Evolutionary conservation across 495 filamentous ascomycete genomes (phyloP).

Genomic region (Arthonia radiata): DNA sequence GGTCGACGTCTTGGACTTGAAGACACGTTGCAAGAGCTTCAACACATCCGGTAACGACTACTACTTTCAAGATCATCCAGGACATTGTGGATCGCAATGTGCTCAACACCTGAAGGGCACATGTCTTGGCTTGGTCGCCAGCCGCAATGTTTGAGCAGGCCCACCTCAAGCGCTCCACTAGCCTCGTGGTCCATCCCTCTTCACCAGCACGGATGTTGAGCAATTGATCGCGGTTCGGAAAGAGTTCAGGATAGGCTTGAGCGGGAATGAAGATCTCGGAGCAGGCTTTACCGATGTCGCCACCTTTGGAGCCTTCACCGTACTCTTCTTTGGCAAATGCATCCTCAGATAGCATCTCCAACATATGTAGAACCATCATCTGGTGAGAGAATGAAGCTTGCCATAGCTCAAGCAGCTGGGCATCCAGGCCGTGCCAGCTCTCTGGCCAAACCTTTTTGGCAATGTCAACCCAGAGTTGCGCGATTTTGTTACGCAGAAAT

Average conservation of each 20-base stretch:
- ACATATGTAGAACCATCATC: slow-evolving; percentile 52
- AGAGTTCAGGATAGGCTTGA: slow-evolving; percentile 43
- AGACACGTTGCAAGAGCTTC: slow-evolving; percentile 50
- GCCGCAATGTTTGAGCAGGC: slow-evolving; percentile 50
- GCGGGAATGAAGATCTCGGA: slow-evolving; percentile 80
- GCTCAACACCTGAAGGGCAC: slow-evolving; percentile 47
- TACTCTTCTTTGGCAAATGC: slow-evolving; percentile 78
- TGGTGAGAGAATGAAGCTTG: slow-evolving; percentile 44
- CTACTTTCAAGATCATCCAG: slow-evolving; percentile 68
- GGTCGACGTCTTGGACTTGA: slow-evolving; percentile 40
- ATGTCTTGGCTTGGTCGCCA: slow-evolving; percentile 36
- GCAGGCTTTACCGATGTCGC: slow-evolving; percentile 60
- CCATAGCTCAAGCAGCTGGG: slow-evolving; percentile 61
- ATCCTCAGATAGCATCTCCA: slow-evolving; percentile 89
- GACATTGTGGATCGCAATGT: slow-evolving; percentile 49
- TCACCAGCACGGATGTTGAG: slow-evolving; percentile 42
- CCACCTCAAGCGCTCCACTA: slow-evolving; percentile 45
- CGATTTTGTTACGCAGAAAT: slow-evolving; percentile 80
- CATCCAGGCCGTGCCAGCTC: slow-evolving; percentile 90
- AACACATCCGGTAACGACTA: slow-evolving; percentile 42
- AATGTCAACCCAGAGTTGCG: slow-evolving; percentile 84
- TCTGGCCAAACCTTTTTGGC: slow-evolving; percentile 79
- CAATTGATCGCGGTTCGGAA: slow-evolving; percentile 37
- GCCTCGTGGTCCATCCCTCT: slow-evolving; percentile 68
- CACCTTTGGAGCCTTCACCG: slow-evolving; percentile 56